Percentiles rank a stretch among this genome's conserved stretches.
Conservation (phyloP, 2,329 filamentous ascomycete genomes). For the Aspergillus puulaauensis region DNA sequence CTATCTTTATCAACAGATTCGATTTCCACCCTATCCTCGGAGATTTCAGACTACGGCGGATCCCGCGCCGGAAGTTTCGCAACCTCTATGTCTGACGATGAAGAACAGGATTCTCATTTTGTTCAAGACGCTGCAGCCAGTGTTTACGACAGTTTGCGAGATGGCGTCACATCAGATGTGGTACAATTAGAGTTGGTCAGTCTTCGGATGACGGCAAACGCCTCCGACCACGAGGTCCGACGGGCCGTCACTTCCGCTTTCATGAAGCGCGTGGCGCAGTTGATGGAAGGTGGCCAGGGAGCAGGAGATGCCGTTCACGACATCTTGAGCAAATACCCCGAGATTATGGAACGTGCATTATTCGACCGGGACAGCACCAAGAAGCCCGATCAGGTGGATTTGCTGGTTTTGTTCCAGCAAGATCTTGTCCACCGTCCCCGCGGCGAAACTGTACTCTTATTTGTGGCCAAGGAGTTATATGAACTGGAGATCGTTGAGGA, state of each 20-base stretch:
- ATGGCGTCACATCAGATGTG: conserved; percentile 71
- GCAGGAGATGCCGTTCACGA: conserved; percentile 64
- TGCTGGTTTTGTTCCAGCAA: conserved; percentile 77
- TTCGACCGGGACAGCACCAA: conserved; percentile 54
- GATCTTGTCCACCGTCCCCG: conserved; percentile 68
- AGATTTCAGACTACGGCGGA: conserved; percentile 48
- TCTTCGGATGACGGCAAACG: conserved; percentile 85
- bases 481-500: conserved; percentile 82
- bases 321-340: conserved; percentile 64
- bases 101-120: conserved; percentile 65
- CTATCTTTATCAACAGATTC: conserved; percentile 51
- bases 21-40: conserved; percentile 64
- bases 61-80: conserved; percentile 70
- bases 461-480: conserved; percentile 80
- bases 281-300: conserved; percentile 59
- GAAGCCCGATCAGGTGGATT: conserved; percentile 76
- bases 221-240: conserved; percentile 84
- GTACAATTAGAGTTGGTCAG: conserved; percentile 93
- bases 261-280: conserved; percentile 73
- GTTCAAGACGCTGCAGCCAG: conserved; percentile 83
- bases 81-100: conserved; percentile 68
- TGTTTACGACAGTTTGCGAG: conserved; percentile 79
- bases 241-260: conserved; percentile 83
- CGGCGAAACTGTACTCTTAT: conserved; percentile 69
- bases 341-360: conserved; percentile 59